Evolutionary conservation across 192 early-diverging fungal species (phyloP).

Genomic region (Coemansia asiatica): DNA sequence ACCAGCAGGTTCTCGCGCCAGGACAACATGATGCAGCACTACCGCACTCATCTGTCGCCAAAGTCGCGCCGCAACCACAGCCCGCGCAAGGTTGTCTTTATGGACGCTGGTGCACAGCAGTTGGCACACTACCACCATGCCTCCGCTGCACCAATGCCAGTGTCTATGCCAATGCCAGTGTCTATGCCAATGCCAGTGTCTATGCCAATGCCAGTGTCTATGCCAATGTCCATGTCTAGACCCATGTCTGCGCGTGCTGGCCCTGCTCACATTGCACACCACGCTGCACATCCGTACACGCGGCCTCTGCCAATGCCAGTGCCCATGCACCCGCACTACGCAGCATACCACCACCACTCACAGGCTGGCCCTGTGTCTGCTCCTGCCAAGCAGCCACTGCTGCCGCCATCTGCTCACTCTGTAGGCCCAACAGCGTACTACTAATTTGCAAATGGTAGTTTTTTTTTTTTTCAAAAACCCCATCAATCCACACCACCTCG

Average conservation of each 20-base stretch:
- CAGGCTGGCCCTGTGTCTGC: slow-evolving; percentile 1
- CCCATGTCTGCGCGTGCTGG: slow-evolving; percentile 1
- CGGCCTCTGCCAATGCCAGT: slow-evolving; percentile 7
- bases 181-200: not conserved
- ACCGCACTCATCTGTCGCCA: slow-evolving; percentile 69
- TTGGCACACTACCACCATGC: not conserved
- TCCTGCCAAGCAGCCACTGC: slow-evolving; percentile 1
- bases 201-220: not conserved
- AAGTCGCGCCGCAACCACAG: slow-evolving; percentile 52
- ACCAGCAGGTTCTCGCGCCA: slow-evolving; percentile 69
- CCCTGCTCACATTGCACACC: slow-evolving; percentile 3
- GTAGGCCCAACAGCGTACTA: slow-evolving; percentile 6
- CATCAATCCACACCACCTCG: not conserved
- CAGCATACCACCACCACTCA: slow-evolving; percentile 4
- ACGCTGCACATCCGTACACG: slow-evolving; percentile 5
- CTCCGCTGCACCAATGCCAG: not conserved
- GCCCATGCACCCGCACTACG: slow-evolving; percentile 8
- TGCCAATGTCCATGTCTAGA: not conserved
- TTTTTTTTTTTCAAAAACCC: no score
- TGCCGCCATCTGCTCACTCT: not conserved
- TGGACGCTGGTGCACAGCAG: slow-evolving; percentile 12
- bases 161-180: not conserved
- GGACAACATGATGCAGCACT: slow-evolving; percentile 85
- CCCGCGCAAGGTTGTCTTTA: slow-evolving; percentile 51
- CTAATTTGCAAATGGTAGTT: not conserved